Evolutionary conservation across 345 rosid genomes (phyloP).

Genomic region (Brassica napus): DNA sequence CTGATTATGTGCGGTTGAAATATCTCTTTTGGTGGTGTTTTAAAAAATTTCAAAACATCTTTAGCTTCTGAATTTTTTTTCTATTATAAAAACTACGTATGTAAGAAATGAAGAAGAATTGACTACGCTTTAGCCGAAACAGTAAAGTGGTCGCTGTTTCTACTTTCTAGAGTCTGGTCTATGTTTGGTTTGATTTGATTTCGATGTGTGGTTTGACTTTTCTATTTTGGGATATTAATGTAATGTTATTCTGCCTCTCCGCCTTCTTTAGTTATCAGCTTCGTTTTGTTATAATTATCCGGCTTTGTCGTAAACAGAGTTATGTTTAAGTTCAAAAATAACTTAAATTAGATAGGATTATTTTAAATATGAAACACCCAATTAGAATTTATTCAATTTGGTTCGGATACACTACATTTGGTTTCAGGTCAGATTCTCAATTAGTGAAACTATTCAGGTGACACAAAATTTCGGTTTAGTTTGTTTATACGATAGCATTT

Average conservation of each 20-base stretch:
- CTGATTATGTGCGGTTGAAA: slow-evolving; percentile 24
- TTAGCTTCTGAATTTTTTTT: slow-evolving; percentile 16
- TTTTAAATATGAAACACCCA: neutral
- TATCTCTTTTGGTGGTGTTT: slow-evolving; percentile 32
- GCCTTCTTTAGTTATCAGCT: neutral
- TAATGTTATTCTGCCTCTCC: neutral
- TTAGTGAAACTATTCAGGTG: neutral
- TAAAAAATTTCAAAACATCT: slow-evolving; percentile 15
- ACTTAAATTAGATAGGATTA: neutral
- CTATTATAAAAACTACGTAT: neutral
- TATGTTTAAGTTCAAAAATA: neutral
- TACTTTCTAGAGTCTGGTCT: neutral
- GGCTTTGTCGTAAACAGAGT: neutral
- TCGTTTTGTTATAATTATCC: neutral
- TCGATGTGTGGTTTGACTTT: slow-evolving; percentile 14
- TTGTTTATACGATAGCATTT: too few species aligned
- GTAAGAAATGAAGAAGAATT: slow-evolving; percentile 33
- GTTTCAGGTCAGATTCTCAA: neutral
- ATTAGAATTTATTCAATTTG: neutral
- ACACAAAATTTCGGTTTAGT: neutral
- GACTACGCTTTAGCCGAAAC: slow-evolving; percentile 13
- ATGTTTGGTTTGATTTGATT: slow-evolving; percentile 15
- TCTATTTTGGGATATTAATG: neutral
- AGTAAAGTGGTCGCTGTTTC: neutral
- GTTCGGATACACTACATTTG: neutral